A percentile compares a stretch with the other conserved stretches of the same genome.
phyloP scores from a whole-genome alignment of 2,329 filamentous ascomycete genomes.

The Periconia sp. region DNA sequence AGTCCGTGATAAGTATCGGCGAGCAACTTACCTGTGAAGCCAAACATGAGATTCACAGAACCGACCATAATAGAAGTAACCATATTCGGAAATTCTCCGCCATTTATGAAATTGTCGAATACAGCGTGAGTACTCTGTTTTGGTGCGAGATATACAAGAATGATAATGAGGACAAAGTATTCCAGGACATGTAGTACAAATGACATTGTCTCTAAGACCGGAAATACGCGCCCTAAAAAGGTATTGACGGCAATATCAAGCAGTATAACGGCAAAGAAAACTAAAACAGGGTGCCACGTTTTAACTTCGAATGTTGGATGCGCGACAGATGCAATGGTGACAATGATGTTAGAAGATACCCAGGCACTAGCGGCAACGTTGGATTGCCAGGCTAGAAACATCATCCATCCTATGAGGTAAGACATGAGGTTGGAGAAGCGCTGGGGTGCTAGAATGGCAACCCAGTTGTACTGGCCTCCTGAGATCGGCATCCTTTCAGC shows the following conservation, averaged over 20 bases:
- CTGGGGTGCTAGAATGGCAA: slow-evolving; percentile 38
- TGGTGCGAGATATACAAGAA: slow-evolving; percentile 18
- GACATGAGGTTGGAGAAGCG: slow-evolving; percentile 13
- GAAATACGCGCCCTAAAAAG: slow-evolving; percentile 43
- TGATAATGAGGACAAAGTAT: slow-evolving; percentile 50
- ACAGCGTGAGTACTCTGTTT: slow-evolving; percentile 39
- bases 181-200: slow-evolving; percentile 50
- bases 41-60: slow-evolving; percentile 28
- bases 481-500: slow-evolving; percentile 1
- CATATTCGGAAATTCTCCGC: slow-evolving; percentile 42
- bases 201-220: slow-evolving; percentile 46
- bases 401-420: slow-evolving; percentile 47
- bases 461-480: slow-evolving; percentile 25
- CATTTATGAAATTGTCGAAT: slow-evolving; percentile 47
- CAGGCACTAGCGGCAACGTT: slow-evolving; percentile 47
- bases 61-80: slow-evolving; percentile 45
- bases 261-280: slow-evolving; percentile 46
- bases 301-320: slow-evolving; percentile 41
- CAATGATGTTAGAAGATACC: slow-evolving; percentile 46
- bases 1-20: too few species aligned
- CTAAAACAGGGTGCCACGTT: slow-evolving; percentile 51
- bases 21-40: too few species aligned
- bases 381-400: slow-evolving; percentile 50
- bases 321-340: slow-evolving; percentile 39
- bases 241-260: slow-evolving; percentile 44